Conservation (phyloP, 345 rosid genomes). For the Euphorbia pulcherrima region DNA sequence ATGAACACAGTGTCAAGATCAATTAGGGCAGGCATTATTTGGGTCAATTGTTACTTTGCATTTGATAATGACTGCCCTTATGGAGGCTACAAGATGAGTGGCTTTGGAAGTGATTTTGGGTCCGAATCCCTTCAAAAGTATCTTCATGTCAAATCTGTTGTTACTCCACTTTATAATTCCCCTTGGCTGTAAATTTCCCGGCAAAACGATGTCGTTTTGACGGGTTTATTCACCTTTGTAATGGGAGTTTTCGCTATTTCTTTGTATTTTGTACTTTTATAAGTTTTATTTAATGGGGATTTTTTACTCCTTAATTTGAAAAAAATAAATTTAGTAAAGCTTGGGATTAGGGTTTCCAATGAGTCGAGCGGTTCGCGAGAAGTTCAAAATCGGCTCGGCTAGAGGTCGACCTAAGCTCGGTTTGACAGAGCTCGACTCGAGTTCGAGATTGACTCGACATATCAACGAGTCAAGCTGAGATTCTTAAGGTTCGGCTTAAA, state of each 20-base stretch:
- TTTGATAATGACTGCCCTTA: no score
- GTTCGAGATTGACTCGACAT: no score
- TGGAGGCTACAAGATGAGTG: constrained; percentile 8
- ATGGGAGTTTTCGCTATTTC: neutral
- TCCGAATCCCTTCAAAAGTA: constrained; percentile 55
- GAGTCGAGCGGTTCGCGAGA: no score
- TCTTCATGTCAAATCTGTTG: constrained; percentile 58
- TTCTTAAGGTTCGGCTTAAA: no score
- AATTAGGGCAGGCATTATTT: constrained; percentile 49
- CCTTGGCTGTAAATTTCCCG: constrained; percentile 53
- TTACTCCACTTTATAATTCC: constrained; percentile 59
- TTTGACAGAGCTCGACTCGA: no score
- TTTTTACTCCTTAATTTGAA: neutral
- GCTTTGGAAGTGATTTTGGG: constrained; percentile 61
- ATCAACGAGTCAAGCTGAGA: no score
- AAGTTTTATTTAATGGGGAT: no score
- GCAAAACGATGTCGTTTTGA: neutral
- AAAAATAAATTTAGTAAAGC: no score
- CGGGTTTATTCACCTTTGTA: no score
- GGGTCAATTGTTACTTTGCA: constrained; percentile 36
- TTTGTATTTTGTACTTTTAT: neutral
- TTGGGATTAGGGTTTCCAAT: no score
- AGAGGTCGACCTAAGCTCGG: no score
- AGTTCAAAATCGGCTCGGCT: no score
- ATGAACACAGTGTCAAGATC: constrained; percentile 73